These are phyloP conservation scores for Chlorella sp. DNA, from an alignment of 139 green algal species.

Conservation along the genomic window DNA sequence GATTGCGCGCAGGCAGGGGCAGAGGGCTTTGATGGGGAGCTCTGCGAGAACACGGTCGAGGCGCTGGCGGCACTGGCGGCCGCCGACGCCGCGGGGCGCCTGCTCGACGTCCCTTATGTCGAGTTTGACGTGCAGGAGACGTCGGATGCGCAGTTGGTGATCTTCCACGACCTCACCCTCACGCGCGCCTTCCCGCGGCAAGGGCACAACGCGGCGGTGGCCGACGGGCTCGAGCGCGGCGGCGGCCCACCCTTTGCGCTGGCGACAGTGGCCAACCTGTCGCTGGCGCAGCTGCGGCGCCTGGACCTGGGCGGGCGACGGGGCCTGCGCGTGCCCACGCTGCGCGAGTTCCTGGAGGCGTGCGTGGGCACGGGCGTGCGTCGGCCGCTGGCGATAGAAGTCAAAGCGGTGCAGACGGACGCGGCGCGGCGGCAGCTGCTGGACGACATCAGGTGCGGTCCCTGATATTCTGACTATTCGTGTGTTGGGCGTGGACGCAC, in stretches of 20 bases:
- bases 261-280: constrained; percentile 32
- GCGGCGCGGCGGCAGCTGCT: constrained; percentile 1
- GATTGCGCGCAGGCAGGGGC: too few species aligned
- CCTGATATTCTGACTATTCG: not conserved
- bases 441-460: constrained; percentile 6
- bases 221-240: not conserved
- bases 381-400: constrained; percentile 20
- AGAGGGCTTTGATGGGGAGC: constrained; percentile 5
- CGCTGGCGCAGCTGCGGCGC: constrained; percentile 27
- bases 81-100: constrained; percentile 4
- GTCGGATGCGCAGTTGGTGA: constrained; percentile 21
- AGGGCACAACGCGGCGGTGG: not conserved
- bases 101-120: constrained; percentile 17
- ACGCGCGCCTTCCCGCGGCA: not conserved
- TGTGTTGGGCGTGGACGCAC: too few species aligned
- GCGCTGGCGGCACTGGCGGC: constrained; percentile 4
- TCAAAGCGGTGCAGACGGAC: constrained; percentile 22
- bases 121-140: constrained; percentile 40
- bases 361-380: constrained; percentile 12
- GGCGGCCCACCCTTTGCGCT: not conserved
- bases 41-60: constrained; percentile 29
- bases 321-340: constrained; percentile 37
- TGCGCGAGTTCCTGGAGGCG: constrained; percentile 38
- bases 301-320: constrained; percentile 33
- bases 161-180: constrained; percentile 26